Conservation (phyloP, 768 basidiomycete species). For the Cyathus striatus region DNA sequence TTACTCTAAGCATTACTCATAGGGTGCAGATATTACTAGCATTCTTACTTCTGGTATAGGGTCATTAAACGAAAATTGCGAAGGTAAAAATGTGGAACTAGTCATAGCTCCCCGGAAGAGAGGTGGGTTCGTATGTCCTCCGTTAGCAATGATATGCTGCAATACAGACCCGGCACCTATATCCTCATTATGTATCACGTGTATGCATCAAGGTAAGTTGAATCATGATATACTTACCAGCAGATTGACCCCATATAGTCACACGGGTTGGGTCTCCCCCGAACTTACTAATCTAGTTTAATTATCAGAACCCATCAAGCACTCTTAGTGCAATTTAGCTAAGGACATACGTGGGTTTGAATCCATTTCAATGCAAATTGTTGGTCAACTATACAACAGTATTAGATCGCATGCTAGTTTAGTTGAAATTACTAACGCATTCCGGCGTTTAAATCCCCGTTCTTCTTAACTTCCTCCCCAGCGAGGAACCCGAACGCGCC, state of each 20-base stretch:
- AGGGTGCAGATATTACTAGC: no score
- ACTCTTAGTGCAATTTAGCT: not conserved
- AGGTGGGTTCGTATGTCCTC: conserved; percentile 38
- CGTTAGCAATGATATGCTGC: conserved; percentile 42
- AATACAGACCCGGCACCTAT: conserved; percentile 44
- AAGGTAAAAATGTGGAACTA: conserved; percentile 39
- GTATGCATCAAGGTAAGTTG: not conserved
- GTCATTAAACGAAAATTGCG: conserved; percentile 40
- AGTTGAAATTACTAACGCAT: conserved; percentile 26
- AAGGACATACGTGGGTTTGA: conserved; percentile 24
- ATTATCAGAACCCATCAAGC: not conserved
- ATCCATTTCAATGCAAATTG: conserved; percentile 39
- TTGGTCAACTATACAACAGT: conserved; percentile 31
- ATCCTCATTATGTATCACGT: not conserved
- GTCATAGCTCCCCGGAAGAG: conserved; percentile 39
- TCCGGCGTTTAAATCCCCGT: conserved; percentile 42
- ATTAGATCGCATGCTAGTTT: not conserved
- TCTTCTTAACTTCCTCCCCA: conserved; percentile 34
- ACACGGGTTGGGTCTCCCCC: conserved; percentile 35
- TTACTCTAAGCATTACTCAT: not conserved
- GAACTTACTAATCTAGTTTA: conserved; percentile 29
- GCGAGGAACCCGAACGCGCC: conserved; percentile 43
- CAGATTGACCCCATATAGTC: conserved; percentile 39
- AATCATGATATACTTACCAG: conserved; percentile 16
- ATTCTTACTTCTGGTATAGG: conserved; percentile 30